Conservation (phyloP, 768 basidiomycete genomes). For the Sutorius australiensis region DNA sequence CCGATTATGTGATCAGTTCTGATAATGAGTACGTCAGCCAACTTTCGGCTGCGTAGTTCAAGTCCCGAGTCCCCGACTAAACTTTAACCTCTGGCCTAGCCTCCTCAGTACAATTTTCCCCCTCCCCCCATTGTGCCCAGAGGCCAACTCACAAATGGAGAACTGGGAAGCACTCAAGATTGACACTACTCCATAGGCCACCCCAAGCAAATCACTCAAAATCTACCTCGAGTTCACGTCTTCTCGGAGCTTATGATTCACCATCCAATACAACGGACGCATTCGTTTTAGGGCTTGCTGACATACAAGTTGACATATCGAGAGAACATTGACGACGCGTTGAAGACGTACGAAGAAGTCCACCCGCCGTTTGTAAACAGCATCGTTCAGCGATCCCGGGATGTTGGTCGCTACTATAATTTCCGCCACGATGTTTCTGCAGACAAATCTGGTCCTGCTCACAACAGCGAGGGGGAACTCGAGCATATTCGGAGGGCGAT, state of each 20-base stretch:
- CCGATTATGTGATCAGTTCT: no score
- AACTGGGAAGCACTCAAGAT: no score
- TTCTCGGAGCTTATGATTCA: neutral
- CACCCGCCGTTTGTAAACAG: slow-evolving; percentile 30
- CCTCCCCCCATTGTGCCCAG: no score
- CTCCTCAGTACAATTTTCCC: no score
- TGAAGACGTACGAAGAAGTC: slow-evolving; percentile 31
- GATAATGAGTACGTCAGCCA: no score
- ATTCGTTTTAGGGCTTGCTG: slow-evolving; percentile 30
- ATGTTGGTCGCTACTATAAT: slow-evolving; percentile 23
- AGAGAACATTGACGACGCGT: slow-evolving; percentile 23
- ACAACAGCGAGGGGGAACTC: slow-evolving; percentile 6
- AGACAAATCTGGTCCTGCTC: neutral
- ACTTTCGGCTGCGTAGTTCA: no score
- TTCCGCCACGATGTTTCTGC: slow-evolving; percentile 5
- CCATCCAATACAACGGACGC: slow-evolving; percentile 21
- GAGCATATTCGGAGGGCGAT: slow-evolving; percentile 7
- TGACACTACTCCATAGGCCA: no score
- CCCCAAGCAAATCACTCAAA: no score
- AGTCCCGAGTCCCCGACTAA: no score
- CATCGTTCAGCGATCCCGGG: slow-evolving; percentile 16
- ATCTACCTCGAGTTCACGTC: neutral
- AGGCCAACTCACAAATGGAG: no score
- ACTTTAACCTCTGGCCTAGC: neutral
- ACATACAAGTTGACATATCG: slow-evolving; percentile 19